These are phyloP conservation scores for Pythium guiyangense DNA, from an alignment of 352 stramenopile species.

Conservation along the genomic window DNA sequence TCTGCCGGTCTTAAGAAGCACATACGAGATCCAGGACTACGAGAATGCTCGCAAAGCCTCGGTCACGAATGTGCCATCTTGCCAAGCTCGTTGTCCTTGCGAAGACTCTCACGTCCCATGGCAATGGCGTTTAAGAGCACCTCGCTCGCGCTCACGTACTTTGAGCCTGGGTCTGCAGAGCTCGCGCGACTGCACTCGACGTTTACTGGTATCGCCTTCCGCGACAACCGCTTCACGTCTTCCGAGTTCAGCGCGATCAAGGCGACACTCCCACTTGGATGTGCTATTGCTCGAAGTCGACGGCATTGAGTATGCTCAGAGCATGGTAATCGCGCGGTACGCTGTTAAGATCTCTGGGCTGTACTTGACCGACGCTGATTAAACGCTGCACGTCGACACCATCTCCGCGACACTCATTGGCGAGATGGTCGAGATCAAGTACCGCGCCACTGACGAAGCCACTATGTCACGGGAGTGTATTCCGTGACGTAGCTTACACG, in stretches of 20 bases:
- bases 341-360: conserved; percentile 19
- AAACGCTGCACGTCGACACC: conserved; percentile 14
- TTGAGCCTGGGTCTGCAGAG: not conserved
- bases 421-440: not conserved
- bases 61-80: too few relatives aligned
- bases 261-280: conserved; percentile 19
- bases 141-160: not conserved
- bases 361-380: conserved; percentile 11
- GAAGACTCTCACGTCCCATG: too few relatives aligned
- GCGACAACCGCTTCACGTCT: conserved; percentile 17
- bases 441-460: conserved; percentile 1
- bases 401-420: conserved; percentile 5
- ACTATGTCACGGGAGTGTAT: too few relatives aligned
- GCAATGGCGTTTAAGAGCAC: too few relatives aligned
- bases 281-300: conserved; percentile 30
- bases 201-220: conserved; percentile 17
- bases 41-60: too few relatives aligned
- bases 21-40: too few relatives aligned
- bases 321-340: conserved; percentile 27
- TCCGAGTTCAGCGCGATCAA: conserved; percentile 13
- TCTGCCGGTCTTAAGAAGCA: too few relatives aligned
- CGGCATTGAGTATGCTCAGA: conserved; percentile 15
- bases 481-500: too few relatives aligned
- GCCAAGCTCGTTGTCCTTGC: too few relatives aligned
- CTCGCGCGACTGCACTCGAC: not conserved